Base-by-base conservation (phyloP, 495 filamentous ascomycete genomes). In the Aspergillus funiculosus region DNA sequence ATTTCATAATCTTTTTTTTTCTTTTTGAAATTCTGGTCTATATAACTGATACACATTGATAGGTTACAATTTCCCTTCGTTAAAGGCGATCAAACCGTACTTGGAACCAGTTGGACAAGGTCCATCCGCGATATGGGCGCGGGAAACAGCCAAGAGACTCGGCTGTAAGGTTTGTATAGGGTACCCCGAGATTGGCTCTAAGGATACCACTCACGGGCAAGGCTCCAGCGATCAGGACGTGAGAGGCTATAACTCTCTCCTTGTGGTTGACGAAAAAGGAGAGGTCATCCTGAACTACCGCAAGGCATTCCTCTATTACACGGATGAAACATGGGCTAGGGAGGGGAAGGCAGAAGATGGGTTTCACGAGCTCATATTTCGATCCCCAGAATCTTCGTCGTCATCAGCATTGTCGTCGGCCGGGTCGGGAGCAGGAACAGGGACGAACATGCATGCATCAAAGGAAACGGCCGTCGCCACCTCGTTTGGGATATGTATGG, bases 11-110 rank as follows among this genome's bases (percentile, higher is more conserved):
- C 13, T 25, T 21, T 28, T 46, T 14, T 46, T 48, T 27, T 39
- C 19, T 22, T 39, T 41, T 24, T 13, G 19, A 10, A 34, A 29
- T n/a, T 17, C 3, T 15, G 41, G 11, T 1, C 5, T 36, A 35
- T 5, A 25, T 13, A 7, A 36, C 32, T 39, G 43, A 43, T 30
- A 25, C 18, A 18, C 8, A 13, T 20, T 27, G 10, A 42, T 32
- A 89, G 90, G 92, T 15, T 98, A 96, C 72, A 95, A 95, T 60
- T 94, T 94, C 69, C 78, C 79, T 19, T 89, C 87, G 14, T 58
- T 86, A 43, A 68, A 82, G 39, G 76, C 87, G 22, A 94, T 98
- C 39, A 70, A 60, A 48, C 87, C 87, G 2, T 86, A 78, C 59
- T 77, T 95, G n/a, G 92, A 98, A 61, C 81, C 80, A 14, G 82